phyloP scores from a whole-genome alignment of 1,284 basidiomycete genomes.

The Xerocomus tenax region DNA sequence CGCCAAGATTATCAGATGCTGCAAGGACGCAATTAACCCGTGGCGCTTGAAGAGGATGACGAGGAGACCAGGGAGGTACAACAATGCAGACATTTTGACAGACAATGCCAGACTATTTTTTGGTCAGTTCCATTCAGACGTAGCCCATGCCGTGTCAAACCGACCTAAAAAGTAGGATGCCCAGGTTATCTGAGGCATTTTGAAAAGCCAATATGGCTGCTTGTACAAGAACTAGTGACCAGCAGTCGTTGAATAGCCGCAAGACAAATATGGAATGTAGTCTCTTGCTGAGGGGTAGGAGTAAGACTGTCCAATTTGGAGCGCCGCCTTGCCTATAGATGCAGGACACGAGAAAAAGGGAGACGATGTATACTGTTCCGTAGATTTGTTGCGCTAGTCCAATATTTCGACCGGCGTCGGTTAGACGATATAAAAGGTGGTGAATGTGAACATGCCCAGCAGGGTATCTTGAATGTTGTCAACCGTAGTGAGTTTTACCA shows the following conservation, averaged over 20 bases:
- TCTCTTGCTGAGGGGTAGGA: slow-evolving; percentile 83
- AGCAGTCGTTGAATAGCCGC: slow-evolving; percentile 92
- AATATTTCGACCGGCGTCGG: slow-evolving; percentile 56
- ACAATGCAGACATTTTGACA: slow-evolving; percentile 91
- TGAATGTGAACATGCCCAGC: slow-evolving; percentile 89
- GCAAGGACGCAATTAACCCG: slow-evolving; percentile 53
- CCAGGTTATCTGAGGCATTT: slow-evolving; percentile 50
- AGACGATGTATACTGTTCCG: slow-evolving; percentile 60
- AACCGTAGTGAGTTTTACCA: slow-evolving; percentile 2
- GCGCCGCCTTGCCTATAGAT: slow-evolving; percentile 63
- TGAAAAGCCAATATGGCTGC: slow-evolving; percentile 56
- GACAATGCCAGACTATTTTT: slow-evolving; percentile 68
- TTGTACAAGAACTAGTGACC: slow-evolving; percentile 63
- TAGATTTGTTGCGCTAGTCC: slow-evolving; percentile 73
- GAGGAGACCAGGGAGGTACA: slow-evolving; percentile 86
- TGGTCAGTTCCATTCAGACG: slow-evolving; percentile 9
- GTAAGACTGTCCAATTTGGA: slow-evolving; percentile 73
- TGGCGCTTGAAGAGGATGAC: slow-evolving; percentile 69
- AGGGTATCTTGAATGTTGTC: slow-evolving; percentile 63
- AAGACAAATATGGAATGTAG: slow-evolving; percentile 90
- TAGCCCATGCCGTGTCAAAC: slow-evolving; percentile 20
- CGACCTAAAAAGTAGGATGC: slow-evolving; percentile 67
- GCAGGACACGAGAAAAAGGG: slow-evolving; percentile 54
- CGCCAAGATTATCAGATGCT: slow-evolving; percentile 47
- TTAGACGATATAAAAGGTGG: slow-evolving; percentile 60